phyloP scores from a whole-genome alignment of 1,284 basidiomycete species.

The Ceratobasidium sp. region DNA sequence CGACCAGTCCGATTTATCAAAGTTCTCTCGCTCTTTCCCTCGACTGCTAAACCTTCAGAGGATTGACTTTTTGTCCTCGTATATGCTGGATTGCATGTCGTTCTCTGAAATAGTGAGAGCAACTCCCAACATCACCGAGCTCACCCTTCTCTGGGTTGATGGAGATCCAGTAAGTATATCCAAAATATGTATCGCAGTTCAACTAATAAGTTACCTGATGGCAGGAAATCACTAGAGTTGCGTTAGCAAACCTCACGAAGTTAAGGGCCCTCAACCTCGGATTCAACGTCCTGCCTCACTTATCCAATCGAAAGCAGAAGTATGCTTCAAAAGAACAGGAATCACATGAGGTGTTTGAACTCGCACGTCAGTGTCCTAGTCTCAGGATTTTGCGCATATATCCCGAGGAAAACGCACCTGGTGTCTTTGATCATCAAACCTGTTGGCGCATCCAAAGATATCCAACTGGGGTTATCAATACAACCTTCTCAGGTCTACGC shows the following conservation, averaged over 20 bases:
- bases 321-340: background rate
- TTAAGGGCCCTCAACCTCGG: constrained; percentile 1
- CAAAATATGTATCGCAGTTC: no score
- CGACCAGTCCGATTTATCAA: constrained; percentile 11
- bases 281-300: constrained; percentile 23
- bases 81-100: constrained; percentile 19
- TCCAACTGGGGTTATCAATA: background rate
- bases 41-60: constrained; percentile 22
- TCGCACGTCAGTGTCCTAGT: constrained; percentile 14
- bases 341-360: constrained; percentile 14
- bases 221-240: background rate
- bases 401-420: constrained; percentile 2
- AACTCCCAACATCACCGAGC: constrained; percentile 15
- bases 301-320: constrained; percentile 2
- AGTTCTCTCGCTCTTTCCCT: background rate
- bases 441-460: constrained; percentile 5
- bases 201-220: background rate
- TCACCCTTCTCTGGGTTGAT: constrained; percentile 25
- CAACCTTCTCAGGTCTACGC: background rate
- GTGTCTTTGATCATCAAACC: constrained; percentile 7
- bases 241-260: background rate
- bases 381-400: constrained; percentile 2
- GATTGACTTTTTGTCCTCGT: constrained; percentile 15
- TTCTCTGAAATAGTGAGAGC: constrained; percentile 5
- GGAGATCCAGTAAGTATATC: constrained; percentile 25